Base-by-base conservation (phyloP, 164 flowering plant species). In the Brasenia schreberi region DNA sequence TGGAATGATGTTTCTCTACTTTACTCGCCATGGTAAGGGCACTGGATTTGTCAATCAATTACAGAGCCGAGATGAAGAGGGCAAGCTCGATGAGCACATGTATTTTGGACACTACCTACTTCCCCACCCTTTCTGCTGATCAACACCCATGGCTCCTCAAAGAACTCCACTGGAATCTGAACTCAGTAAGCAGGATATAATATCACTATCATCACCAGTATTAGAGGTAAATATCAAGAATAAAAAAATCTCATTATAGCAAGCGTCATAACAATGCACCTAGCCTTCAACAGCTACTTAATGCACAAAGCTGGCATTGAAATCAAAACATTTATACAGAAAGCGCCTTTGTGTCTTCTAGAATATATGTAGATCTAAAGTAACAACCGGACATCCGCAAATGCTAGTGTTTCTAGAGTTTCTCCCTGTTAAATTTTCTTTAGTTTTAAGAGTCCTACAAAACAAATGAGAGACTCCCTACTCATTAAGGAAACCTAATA, bases 81-180 rank as follows among this genome's bases (percentile, higher is more conserved):
- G 73, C 99, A 94, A 61, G 99, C 97, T 77, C 99, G 83, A 73
- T 94, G 99, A 11, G 99, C 99, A 73, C 99, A 94, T 0, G 97
- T 91, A 75, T 94, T 88, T 76, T 76, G 90, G 14, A 94, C 93
- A 75, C 99, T 91, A 65, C 99, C 99, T 4, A 96, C 95, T 70
- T 80, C 84, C 5, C 99, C 96, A 81, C 87, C 96, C 72, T 91
- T 84, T 62, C 99, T 97, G 39, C 99, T 96, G 64, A 94, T 91
- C 49, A 89, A 5, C 61, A 94, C 99, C 97, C 97, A 91, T 6
- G 93, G 86, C 77, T 91, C 85, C 76, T 94, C 99, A 65, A 94
- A 94, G 80, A 93, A 94, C 68, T 94, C 97, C 69, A 91, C 79
- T 11, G 99, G 99, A 68, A 94, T 63, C 99, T 94, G 82, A 75